Evolutionary conservation across 768 basidiomycete genomes (phyloP).

Genomic region (Infundibulicybe gibba): DNA sequence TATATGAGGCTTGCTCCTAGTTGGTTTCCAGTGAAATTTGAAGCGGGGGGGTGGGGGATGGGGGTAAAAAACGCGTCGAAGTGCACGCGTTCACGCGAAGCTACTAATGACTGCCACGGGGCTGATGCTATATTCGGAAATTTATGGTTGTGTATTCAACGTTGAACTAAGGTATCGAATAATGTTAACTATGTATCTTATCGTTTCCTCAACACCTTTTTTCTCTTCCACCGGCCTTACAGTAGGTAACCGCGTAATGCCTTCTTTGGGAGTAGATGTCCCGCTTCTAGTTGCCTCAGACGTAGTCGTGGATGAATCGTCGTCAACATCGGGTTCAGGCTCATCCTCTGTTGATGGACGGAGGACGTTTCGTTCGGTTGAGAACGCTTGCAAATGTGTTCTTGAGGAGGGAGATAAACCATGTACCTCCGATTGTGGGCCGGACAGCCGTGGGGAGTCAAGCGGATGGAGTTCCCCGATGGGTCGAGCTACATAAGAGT

Average conservation of each 20-base stretch:
- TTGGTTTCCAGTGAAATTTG: too few species aligned
- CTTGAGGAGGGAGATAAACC: slow-evolving; percentile 49
- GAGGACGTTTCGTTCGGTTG: too few species aligned
- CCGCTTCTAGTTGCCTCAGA: slow-evolving; percentile 45
- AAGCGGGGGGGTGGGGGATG: too few species aligned
- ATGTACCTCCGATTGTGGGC: slow-evolving; percentile 63
- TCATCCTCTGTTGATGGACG: slow-evolving; percentile 11
- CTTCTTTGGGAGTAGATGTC: slow-evolving; percentile 31
- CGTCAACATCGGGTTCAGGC: slow-evolving; percentile 27
- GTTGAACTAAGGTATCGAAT: too few species aligned
- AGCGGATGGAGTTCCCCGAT: slow-evolving; percentile 55
- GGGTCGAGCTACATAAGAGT: slow-evolving; percentile 48
- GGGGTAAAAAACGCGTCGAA: too few species aligned
- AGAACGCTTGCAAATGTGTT: slow-evolving; percentile 7
- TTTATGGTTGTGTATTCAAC: too few species aligned
- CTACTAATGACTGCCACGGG: too few species aligned
- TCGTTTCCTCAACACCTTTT: slow-evolving; percentile 53
- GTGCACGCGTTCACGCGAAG: too few species aligned
- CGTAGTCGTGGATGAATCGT: slow-evolving; percentile 36
- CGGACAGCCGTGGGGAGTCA: slow-evolving; percentile 51
- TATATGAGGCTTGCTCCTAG: too few species aligned
- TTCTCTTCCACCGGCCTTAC: slow-evolving; percentile 61
- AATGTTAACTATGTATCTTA: slow-evolving; percentile 16
- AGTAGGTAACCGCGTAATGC: slow-evolving; percentile 31
- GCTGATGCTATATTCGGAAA: not conserved